Percentiles rank a stretch among this genome's conserved stretches.
Conservation (phyloP, 148 eudicot species). For the Diospyros lotus region DNA sequence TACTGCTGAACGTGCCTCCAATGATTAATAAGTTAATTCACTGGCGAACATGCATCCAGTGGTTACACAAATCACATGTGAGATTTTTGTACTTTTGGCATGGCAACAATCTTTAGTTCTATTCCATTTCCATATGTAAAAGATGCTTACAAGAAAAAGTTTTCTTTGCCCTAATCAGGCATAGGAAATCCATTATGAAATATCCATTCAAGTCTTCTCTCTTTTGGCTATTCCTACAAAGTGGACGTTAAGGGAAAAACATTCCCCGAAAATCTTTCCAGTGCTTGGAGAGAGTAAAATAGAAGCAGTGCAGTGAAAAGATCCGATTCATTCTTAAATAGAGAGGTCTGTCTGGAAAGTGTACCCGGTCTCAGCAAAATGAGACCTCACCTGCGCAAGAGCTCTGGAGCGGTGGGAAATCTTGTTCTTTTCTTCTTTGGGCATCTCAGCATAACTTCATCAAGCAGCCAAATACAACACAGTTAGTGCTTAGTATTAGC, state of each 20-base stretch:
- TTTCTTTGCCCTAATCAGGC: not conserved
- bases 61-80: not conserved
- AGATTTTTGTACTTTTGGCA: not conserved
- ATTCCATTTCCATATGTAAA: not conserved
- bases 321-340: not conserved
- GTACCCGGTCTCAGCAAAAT: conserved; percentile 76
- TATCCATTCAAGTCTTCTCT: not conserved
- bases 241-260: not conserved
- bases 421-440: conserved; percentile 90
- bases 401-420: conserved; percentile 86
- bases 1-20: not conserved
- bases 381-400: conserved; percentile 76
- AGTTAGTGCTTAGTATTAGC: not conserved
- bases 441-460: conserved; percentile 85
- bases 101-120: too few relatives aligned
- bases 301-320: not conserved
- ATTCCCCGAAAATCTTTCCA: not conserved
- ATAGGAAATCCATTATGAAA: not conserved
- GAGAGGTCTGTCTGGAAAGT: conserved; percentile 36
- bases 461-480: conserved; percentile 7
- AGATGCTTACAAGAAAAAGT: not conserved
- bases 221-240: not conserved
- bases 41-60: not conserved
- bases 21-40: not conserved
- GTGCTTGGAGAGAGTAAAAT: not conserved